phyloP scores from a whole-genome alignment of 192 early-diverging fungal species.

The Jimgerdemannia lactiflua region DNA sequence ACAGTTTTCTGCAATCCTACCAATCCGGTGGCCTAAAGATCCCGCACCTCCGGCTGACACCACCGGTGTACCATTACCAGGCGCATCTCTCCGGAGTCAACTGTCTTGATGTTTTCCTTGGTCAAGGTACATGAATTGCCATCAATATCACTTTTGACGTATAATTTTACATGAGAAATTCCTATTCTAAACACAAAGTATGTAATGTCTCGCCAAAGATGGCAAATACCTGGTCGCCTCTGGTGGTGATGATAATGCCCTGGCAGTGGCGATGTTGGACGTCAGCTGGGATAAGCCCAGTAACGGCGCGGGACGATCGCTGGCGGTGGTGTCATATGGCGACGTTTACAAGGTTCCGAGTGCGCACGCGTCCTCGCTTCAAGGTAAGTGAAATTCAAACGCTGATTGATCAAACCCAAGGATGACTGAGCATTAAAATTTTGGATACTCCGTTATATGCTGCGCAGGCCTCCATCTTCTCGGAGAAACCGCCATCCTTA shows the following conservation, averaged over 20 bases:
- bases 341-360: constrained; percentile 12
- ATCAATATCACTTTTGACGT: neutral
- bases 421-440: neutral
- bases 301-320: neutral
- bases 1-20: constrained; percentile 9
- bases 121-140: constrained; percentile 4
- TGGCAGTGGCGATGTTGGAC: constrained; percentile 31
- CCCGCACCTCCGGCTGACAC: constrained; percentile 5
- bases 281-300: constrained; percentile 7
- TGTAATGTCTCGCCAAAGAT: neutral
- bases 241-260: constrained; percentile 79
- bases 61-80: constrained; percentile 28
- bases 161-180: neutral
- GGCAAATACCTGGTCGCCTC: constrained; percentile 41
- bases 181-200: neutral
- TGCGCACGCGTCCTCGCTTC: constrained; percentile 73
- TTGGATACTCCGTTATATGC: neutral
- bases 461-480: constrained; percentile 38
- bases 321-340: neutral
- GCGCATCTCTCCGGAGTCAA: constrained; percentile 73
- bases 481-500: constrained; percentile 30
- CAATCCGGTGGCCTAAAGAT: neutral
- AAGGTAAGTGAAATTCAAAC: constrained; percentile 36
- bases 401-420: neutral
- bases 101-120: constrained; percentile 41